phyloP scores from a whole-genome alignment of 495 filamentous ascomycete species.

The Hypoxylon subgilvum region DNA sequence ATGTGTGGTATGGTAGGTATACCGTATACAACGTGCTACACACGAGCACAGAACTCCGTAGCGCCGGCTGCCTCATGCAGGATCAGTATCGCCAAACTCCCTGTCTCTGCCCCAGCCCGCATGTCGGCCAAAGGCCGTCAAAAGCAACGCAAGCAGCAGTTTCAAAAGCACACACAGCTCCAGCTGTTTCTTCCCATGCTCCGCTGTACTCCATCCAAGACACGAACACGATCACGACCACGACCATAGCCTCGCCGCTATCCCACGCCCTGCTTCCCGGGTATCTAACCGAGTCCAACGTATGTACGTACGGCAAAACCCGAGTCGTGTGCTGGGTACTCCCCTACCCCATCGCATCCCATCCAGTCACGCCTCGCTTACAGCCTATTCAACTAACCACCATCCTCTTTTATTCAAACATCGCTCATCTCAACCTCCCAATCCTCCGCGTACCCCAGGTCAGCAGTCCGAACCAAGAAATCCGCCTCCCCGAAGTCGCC shows the following conservation, averaged over 20 bases:
- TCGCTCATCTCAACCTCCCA: conserved; percentile 44
- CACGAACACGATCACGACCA: no score
- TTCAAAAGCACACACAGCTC: no score
- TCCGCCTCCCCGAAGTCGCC: conserved; percentile 60
- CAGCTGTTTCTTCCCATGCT: background rate
- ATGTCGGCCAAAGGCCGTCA: background rate
- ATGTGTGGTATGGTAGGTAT: no score
- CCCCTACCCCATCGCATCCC: no score
- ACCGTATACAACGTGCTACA: no score
- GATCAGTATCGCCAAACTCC: no score
- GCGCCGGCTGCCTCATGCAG: conserved; percentile 3
- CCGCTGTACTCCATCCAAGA: background rate
- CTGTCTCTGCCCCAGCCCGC: background rate
- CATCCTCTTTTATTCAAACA: conserved; percentile 8
- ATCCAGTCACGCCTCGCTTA: background rate
- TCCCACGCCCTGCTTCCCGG: background rate
- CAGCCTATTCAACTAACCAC: background rate
- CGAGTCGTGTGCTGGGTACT: no score
- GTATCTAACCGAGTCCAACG: conserved; percentile 10
- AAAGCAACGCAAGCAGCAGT: no score
- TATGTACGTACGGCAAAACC: no score
- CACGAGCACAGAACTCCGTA: background rate
- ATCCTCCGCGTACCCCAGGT: background rate
- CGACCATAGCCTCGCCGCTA: background rate
- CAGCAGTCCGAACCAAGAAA: conserved; percentile 50